Percentiles rank a stretch among this genome's conserved stretches.
phyloP scores from a whole-genome alignment of 306 rosid genomes.

The Cercis canadensis region DNA sequence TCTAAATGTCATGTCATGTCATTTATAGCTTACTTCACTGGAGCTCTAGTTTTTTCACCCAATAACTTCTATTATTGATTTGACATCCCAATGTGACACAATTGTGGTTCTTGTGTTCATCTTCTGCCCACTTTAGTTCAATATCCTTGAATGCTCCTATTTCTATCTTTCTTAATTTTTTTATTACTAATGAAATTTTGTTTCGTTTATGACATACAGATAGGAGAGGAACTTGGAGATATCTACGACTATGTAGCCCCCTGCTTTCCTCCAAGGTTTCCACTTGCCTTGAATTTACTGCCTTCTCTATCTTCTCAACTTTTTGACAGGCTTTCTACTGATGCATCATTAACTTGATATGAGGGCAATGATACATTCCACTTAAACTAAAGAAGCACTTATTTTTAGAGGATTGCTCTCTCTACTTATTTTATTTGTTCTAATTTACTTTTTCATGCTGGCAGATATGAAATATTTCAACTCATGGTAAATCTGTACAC shows the following conservation, averaged over 20 bases:
- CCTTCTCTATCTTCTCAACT: constrained; percentile 12
- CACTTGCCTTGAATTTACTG: constrained; percentile 29
- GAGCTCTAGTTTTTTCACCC: constrained; percentile 19
- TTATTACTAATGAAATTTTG: constrained; percentile 35
- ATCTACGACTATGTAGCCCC: constrained; percentile 92
- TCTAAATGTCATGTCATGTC: background rate
- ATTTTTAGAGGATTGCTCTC: too few species aligned
- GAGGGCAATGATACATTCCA: too few species aligned
- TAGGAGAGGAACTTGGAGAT: constrained; percentile 96
- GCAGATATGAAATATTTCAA: constrained; percentile 98
- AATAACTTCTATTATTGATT: background rate
- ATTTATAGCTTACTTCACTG: background rate
- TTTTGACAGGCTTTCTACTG: too few species aligned
- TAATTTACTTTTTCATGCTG: constrained; percentile 43
- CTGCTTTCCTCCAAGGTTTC: constrained; percentile 97
- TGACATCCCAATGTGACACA: background rate
- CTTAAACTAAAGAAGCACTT: constrained; percentile 23
- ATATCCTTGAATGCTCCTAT: constrained; percentile 14
- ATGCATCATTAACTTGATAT: too few species aligned
- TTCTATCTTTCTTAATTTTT: background rate
- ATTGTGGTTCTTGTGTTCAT: background rate
- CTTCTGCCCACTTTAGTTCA: background rate
- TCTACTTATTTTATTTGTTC: constrained; percentile 27
- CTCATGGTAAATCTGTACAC: constrained; percentile 94
- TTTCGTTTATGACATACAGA: constrained; percentile 56